phyloP scores from a whole-genome alignment of 78 protist species.

The Mantamonas sphyraenae region DNA sequence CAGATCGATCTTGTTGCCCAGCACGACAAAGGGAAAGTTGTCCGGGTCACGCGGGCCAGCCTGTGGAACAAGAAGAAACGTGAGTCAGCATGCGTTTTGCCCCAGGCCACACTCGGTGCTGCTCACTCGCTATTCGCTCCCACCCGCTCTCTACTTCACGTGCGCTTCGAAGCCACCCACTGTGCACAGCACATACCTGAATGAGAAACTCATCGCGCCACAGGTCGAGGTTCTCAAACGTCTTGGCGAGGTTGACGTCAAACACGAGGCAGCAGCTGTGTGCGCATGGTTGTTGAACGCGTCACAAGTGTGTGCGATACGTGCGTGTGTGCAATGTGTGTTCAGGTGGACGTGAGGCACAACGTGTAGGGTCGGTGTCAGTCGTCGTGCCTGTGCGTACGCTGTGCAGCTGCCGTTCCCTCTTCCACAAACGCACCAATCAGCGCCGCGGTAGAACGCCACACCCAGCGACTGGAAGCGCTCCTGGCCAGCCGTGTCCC shows the following conservation, averaged over 20 bases:
- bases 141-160: too few species aligned
- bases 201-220: constrained; percentile 98
- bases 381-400: too few species aligned
- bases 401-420: too few species aligned
- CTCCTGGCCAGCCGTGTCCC: constrained; percentile 98
- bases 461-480: constrained; percentile 98
- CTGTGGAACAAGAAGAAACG: too few species aligned
- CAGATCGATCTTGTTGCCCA: constrained; percentile 97
- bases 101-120: too few species aligned
- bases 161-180: too few species aligned
- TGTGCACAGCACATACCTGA: too few species aligned
- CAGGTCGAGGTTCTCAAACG: constrained; percentile 89
- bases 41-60: constrained; percentile 93
- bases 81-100: neutral
- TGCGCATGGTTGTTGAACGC: too few species aligned
- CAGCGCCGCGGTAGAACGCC: constrained; percentile 99
- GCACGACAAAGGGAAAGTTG: constrained; percentile 91
- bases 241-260: constrained; percentile 88
- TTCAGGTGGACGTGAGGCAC: too few species aligned
- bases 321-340: too few species aligned
- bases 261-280: constrained; percentile 35
- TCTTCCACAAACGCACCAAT: constrained; percentile 95
- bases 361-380: too few species aligned
- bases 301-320: too few species aligned
- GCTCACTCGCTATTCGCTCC: neutral